Evolutionary conservation across 2,329 filamentous ascomycete genomes (phyloP).

Genomic region (Hymenoscyphus scutula): DNA sequence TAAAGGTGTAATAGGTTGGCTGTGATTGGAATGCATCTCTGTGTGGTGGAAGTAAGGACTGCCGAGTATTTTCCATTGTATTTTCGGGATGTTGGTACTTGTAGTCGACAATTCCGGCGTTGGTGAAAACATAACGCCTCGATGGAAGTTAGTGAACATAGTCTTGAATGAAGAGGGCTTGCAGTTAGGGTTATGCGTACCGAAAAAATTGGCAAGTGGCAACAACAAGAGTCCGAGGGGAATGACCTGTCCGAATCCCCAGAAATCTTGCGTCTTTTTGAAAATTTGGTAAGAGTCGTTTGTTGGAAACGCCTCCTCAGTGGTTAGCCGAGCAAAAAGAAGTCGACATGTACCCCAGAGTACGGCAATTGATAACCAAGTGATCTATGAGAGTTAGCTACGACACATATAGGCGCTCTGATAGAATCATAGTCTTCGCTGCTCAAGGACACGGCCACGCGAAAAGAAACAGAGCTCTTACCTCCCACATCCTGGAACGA

Average conservation of each 20-base stretch:
- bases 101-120: background rate
- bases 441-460: too few species aligned
- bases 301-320: too few species aligned
- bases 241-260: background rate
- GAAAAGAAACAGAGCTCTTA: background rate
- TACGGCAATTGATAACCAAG: background rate
- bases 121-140: background rate
- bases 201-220: background rate
- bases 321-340: background rate
- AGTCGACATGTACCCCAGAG: background rate
- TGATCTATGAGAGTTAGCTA: background rate
- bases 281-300: too few species aligned
- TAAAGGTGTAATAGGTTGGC: background rate
- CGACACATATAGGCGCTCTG: background rate
- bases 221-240: background rate
- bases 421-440: background rate
- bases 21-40: background rate
- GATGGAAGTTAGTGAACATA: background rate
- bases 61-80: background rate
- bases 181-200: background rate
- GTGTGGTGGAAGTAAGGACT: background rate
- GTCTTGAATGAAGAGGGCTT: too few species aligned
- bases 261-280: background rate
- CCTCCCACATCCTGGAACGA: constrained; percentile 9
- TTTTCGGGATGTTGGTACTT: background rate